Base-by-base conservation (phyloP, 352 stramenopile species). In the Phytophthora crassamura region DNA sequence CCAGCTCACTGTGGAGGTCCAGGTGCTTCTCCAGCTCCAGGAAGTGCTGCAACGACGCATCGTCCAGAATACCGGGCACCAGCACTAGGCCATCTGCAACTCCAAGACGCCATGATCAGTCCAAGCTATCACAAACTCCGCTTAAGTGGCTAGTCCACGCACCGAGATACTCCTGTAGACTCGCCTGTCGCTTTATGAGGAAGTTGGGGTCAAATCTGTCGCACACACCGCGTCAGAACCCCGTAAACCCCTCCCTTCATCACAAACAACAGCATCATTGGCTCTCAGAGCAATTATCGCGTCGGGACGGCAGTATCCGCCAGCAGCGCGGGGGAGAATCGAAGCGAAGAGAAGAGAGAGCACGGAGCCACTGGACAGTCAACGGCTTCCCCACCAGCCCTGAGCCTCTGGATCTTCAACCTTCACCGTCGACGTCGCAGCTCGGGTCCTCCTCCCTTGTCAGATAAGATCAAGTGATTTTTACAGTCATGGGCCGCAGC, bases 401-500 rank as follows among this genome's bases (percentile, higher is more conserved):
- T 34, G 40, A 40, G 25, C 34, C 56, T 55, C 62, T 38, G 66
- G 59, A 72, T 58, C 63, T 67, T 14, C 54, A 60, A 71, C 59
- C 59, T 47, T 18, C 20, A 39, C 47, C 25, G 15, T 41, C 45
- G 25, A 50, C 50, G 7, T 8, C 11, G 22, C 18, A 52, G 43
- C 57, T 72, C 67, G 53, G 39, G 43, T 60, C 20, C 25, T 43
- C 48, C 36, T 45, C 30, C 42, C 43, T 57, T 50, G 55, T 88
- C 63, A 88, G 86, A 93, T 94, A 93, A 94, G 86, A 93, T 94
- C 86, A 94, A 94, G 82, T 80, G 78, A 74, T 93, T 94, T 59
- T 94, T 80, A 77, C 83, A 94, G 69, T 94, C 85, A 76, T 72
- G 35, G 78, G 63, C 80, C 50, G 48, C 48, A 52, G 74, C 58